These are phyloP conservation scores for Odontarrhena argentea DNA, from an alignment of 345 rosid species.

Conservation along the genomic window DNA sequence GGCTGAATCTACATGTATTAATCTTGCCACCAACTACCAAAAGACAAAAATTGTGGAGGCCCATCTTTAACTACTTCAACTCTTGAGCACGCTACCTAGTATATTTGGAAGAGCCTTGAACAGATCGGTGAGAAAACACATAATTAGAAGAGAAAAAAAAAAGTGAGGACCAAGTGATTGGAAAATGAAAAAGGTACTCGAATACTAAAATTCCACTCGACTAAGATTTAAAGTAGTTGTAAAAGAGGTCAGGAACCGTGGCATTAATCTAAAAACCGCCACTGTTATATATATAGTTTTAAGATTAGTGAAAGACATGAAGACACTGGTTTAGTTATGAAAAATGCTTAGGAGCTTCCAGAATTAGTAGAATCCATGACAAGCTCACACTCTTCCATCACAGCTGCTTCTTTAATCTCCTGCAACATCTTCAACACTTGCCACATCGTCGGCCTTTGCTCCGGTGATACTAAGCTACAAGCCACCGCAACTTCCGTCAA, in stretches of 20 bases:
- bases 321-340: neutral
- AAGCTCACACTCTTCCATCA: constrained; percentile 59
- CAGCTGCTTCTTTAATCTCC: constrained; percentile 75
- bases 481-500: constrained; percentile 70
- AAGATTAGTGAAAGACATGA: constrained; percentile 28
- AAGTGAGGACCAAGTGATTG: too few species aligned
- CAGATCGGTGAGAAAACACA: too few species aligned
- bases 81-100: too few species aligned
- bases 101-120: too few species aligned
- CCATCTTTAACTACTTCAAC: too few species aligned
- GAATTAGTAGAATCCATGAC: constrained; percentile 39
- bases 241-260: constrained; percentile 26
- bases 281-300: constrained; percentile 19
- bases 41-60: too few species aligned
- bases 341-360: constrained; percentile 24
- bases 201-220: neutral
- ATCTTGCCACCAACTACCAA: too few species aligned
- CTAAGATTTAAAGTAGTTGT: neutral
- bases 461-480: constrained; percentile 67
- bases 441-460: constrained; percentile 98
- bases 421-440: constrained; percentile 91
- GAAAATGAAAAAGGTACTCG: neutral
- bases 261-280: constrained; percentile 33
- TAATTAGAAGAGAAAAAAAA: too few species aligned
- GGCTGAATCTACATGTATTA: too few species aligned